Evolutionary conservation across 345 rosid genomes (phyloP), one percentile per base, ranked within the genome.

Genomic region (Anastatica hierochuntica): DNA sequence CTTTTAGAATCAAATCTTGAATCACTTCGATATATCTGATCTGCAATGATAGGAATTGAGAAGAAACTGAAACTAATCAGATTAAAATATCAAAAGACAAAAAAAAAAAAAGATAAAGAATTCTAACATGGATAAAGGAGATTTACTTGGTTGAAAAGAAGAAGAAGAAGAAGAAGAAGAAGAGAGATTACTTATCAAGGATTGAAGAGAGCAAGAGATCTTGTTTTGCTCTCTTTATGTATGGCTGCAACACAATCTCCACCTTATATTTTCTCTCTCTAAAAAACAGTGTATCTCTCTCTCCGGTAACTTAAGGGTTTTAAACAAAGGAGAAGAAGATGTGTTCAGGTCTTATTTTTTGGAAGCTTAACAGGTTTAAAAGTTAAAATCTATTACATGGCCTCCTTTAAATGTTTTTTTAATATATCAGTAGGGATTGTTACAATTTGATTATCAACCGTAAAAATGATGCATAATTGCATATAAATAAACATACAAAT

Each of bases 361-460:
- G 72, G 68, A 71, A 52, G 79, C 56, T 49, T 43, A 61, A 54
- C 38, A 47, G 61, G 66, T 67, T 67, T 43, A 35, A 52, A 66
- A 66, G 34, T 60, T 45, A 37, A 23, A 52, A 51, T 45, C 64
- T 26, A 43, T 51, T 37, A 36, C 55, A 51, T 38, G 29, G 29
- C 54, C 51, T 47, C 60, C 58, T 64, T 79, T 73, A 68, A 61
- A 56, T 34, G 56, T 15, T 15, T 23, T 48, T 49, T 41, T 48
- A 19, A 29, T n/a, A n/a, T n/a, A n/a, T n/a, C n/a, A n/a, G n/a
- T n/a, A n/a, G n/a, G n/a, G n/a, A n/a, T n/a, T 29, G 9, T 29
- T 8, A 29, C 10, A 3, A 39, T 39, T 55, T 33, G 38, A 36
- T 31, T 49, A 45, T 39, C 19, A 40, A 55, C 53, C 46, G 11